A percentile compares a stretch with the other conserved stretches of the same genome.
Conservation (phyloP, 192 early-diverging fungal species). For the Pilaira anomala region DNA sequence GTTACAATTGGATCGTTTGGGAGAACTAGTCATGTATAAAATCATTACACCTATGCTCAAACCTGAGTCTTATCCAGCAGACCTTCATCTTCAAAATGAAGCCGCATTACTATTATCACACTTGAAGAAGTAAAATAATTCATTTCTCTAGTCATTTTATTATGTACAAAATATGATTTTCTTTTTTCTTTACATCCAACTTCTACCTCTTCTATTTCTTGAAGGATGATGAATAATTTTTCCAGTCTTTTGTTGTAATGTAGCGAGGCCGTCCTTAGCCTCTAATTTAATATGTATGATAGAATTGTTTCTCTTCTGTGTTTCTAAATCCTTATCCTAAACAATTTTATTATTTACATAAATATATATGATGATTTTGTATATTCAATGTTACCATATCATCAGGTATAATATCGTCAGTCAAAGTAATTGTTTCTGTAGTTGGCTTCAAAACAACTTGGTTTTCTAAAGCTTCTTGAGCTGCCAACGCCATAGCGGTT, state of each 20-base stretch:
- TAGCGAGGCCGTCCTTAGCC: constrained; percentile 21
- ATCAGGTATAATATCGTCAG: constrained; percentile 76
- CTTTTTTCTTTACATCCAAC: constrained; percentile 2
- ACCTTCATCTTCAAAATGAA: constrained; percentile 11
- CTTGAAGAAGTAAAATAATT: constrained; percentile 14
- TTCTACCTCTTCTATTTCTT: constrained; percentile 17
- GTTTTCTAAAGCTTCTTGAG: constrained; percentile 55
- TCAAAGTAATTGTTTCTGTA: constrained; percentile 65
- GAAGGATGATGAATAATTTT: constrained; percentile 20
- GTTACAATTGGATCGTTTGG: neutral
- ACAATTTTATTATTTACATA: neutral
- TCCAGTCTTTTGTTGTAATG: constrained; percentile 19
- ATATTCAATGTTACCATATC: constrained; percentile 55
- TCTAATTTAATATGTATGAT: constrained; percentile 68
- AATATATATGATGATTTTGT: neutral
- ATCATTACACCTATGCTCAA: constrained; percentile 19
- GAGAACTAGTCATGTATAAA: constrained; percentile 12
- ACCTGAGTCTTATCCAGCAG: neutral
- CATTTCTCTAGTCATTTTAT: neutral
- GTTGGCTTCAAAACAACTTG: constrained; percentile 60
- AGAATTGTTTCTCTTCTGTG: constrained; percentile 61
- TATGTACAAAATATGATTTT: neutral
- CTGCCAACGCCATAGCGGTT: constrained; percentile 59
- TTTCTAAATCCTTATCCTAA: constrained; percentile 50
- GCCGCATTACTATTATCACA: constrained; percentile 1